Percentiles rank a stretch among this genome's conserved stretches.
phyloP scores from a whole-genome alignment of 2,329 filamentous ascomycete species.

The Tolypocladium nubicola region DNA sequence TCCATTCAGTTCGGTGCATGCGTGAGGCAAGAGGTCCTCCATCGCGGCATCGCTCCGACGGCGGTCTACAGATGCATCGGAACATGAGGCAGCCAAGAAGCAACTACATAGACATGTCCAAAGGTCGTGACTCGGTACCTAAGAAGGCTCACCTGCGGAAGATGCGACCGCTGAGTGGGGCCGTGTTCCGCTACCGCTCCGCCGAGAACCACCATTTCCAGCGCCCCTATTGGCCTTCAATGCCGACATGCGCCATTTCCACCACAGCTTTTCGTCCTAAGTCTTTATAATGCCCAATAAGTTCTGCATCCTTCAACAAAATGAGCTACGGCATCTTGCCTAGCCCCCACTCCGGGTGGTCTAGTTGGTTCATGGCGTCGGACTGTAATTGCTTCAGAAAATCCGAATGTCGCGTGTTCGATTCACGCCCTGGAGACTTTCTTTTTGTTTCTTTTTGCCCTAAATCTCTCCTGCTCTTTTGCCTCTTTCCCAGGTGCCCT shows the following conservation, averaged over 20 bases:
- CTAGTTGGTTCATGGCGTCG: constrained; percentile 19
- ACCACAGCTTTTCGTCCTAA: neutral
- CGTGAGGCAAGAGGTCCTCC: neutral
- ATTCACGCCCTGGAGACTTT: constrained; percentile 16
- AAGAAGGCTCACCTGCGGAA: neutral
- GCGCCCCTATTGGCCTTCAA: neutral
- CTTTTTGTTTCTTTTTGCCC: constrained; percentile 5
- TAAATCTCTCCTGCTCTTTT: neutral
- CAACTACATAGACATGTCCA: neutral
- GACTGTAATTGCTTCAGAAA: constrained; percentile 14
- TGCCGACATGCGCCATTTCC: neutral
- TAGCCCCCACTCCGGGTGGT: constrained; percentile 12
- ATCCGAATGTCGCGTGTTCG: constrained; percentile 18
- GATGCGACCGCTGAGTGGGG: neutral
- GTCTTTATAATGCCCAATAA: neutral
- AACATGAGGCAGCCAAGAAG: neutral
- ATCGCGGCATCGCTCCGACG: neutral
- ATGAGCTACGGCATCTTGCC: neutral
- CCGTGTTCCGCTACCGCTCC: too few species aligned
- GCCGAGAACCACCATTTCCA: neutral
- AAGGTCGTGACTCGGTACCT: neutral
- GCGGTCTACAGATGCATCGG: neutral
- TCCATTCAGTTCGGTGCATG: too few species aligned
- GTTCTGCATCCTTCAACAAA: neutral
- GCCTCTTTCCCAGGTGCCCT: neutral